These are phyloP conservation scores for Artemisia annua DNA, from an alignment of 129 eudicot species.

Conservation along the genomic window DNA sequence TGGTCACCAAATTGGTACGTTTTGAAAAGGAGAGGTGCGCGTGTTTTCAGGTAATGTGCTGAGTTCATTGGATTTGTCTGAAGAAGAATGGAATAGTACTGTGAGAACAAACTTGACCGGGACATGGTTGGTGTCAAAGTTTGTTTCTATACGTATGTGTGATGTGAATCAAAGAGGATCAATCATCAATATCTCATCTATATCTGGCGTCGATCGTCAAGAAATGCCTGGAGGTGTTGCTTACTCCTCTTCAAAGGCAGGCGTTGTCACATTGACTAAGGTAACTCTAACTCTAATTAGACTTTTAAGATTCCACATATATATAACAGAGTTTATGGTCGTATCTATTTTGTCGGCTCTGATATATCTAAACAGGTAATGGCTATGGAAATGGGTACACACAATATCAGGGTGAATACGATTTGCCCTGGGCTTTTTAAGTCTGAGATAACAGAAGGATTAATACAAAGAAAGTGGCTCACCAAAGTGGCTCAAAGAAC, in stretches of 20 bases:
- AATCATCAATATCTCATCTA: slow-evolving; percentile 63
- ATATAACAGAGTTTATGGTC: background rate
- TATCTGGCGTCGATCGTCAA: slow-evolving; percentile 73
- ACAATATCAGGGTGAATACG: slow-evolving; percentile 16
- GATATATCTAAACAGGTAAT: slow-evolving; percentile 17
- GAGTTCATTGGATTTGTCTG: slow-evolving; percentile 51
- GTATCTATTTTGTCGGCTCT: background rate
- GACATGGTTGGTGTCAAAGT: slow-evolving; percentile 45
- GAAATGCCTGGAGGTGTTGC: slow-evolving; percentile 59
- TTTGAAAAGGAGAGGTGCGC: slow-evolving; percentile 11
- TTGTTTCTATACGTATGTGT: slow-evolving; percentile 59
- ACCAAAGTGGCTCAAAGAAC: slow-evolving; percentile 10
- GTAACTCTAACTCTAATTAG: background rate
- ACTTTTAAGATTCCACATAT: background rate
- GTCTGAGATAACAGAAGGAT: slow-evolving; percentile 21
- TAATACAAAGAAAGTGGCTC: slow-evolving; percentile 22
- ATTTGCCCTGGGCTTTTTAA: slow-evolving; percentile 22
- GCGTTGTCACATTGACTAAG: slow-evolving; percentile 45
- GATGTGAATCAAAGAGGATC: slow-evolving; percentile 66
- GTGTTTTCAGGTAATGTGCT: slow-evolving; percentile 47
- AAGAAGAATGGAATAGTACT: slow-evolving; percentile 66
- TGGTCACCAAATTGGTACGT: too few species aligned
- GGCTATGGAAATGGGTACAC: slow-evolving; percentile 24
- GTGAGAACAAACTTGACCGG: slow-evolving; percentile 65
- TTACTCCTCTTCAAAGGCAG: slow-evolving; percentile 60